Base-by-base conservation (phyloP, 257 asterid species). In the Cinchona pubescens region DNA sequence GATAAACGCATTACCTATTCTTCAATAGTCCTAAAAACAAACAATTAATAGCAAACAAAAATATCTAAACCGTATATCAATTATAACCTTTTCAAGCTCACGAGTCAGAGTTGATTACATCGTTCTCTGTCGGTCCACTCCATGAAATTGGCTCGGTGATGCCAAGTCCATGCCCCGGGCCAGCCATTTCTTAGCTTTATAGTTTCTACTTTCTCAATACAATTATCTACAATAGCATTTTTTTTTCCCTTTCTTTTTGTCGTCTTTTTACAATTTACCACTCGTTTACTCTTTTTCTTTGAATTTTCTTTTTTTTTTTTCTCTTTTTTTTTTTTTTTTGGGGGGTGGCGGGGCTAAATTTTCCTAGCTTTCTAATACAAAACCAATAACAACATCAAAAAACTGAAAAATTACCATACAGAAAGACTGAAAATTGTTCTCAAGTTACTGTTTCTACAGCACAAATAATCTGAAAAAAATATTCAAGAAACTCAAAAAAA, bases 71-170 rank as follows among this genome's bases (percentile, higher is more conserved):
- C 11, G 73, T 6, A 34, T 7, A 51, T 64, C 23, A 73, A 1
- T 25, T 7, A 49, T 35, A 49, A 79, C 83, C 83, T 75, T 79
- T 71, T 79, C 83, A 32, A 79, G 79, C 58, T 75, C 83, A 2
- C 55, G 73, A 34, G 79, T 79, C 69, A n/a, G n/a, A n/a, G n/a
- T 63, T 79, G 62, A 62, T 53, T 30, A 69, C 70, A 55, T 79
- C 79, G 53, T 69, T 53, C 18, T 79, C 83, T 13, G 79, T 79
- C 8, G 83, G 83, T 27, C 83, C 83, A 69, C 79, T 70, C 83
- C 75, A 79, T 7, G 83, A 79, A 61, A 79, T 79, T 51, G 83
- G 83, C 53, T 79, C 79, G 19, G 83, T 79, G 19, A 73, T 79
- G 66, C 82, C 82, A 15, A 79, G 67, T 19, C 73, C 56, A 45